Conservation (phyloP, 768 basidiomycete species). For the Austroboletus eburneus region DNA sequence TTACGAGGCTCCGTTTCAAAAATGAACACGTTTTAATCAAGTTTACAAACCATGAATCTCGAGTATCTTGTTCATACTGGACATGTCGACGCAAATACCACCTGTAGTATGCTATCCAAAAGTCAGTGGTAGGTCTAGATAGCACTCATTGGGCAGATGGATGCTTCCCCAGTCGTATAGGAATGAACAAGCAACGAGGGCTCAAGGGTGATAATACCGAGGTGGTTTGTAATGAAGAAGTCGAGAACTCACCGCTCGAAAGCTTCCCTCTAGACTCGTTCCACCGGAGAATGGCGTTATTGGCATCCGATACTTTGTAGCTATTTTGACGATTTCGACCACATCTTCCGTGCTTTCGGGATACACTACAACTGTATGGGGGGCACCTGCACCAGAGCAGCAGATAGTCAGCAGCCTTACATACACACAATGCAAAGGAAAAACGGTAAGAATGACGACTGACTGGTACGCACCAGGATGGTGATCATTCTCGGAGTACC, state of each 20-base stretch:
- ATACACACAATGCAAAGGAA: not conserved
- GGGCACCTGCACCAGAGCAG: constrained; percentile 33
- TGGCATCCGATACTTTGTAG: constrained; percentile 72
- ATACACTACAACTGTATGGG: constrained; percentile 61
- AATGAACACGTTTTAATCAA: not conserved
- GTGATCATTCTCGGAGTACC: constrained; percentile 50
- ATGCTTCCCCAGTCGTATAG: too few species aligned
- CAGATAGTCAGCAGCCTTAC: too few species aligned
- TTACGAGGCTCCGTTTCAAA: not conserved
- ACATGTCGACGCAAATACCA: constrained; percentile 79
- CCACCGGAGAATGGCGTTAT: constrained; percentile 77
- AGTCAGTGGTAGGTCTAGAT: not conserved
- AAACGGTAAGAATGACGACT: too few species aligned
- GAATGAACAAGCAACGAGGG: not conserved
- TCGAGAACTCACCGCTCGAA: constrained; percentile 47
- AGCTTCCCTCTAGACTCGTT: constrained; percentile 79
- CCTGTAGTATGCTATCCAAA: constrained; percentile 31
- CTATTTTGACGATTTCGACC: constrained; percentile 69
- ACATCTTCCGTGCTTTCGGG: constrained; percentile 77
- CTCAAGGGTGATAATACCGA: not conserved
- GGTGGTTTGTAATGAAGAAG: too few species aligned
- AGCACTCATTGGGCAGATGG: not conserved
- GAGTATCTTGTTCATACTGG: constrained; percentile 74
- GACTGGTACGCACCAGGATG: constrained; percentile 40
- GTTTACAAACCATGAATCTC: constrained; percentile 57